Conservation (phyloP, 495 filamentous ascomycete genomes). For the Xylaria castorea region DNA sequence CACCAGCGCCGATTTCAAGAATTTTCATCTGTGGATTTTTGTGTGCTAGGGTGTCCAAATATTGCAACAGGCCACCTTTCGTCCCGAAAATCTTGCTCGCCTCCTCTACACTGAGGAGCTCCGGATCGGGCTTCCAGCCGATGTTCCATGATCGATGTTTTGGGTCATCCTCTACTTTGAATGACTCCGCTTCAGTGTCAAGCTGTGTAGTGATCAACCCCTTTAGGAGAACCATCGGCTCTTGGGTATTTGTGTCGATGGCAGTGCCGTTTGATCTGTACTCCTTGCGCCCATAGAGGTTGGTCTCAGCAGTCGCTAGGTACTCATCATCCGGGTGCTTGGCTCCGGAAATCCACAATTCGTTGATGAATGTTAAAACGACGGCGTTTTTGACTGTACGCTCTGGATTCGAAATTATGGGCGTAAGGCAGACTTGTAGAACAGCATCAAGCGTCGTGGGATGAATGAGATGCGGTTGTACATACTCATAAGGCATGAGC, state of each 20-base stretch:
- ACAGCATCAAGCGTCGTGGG: conserved; percentile 27
- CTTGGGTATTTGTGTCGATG: background rate
- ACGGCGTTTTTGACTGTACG: background rate
- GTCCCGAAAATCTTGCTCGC: background rate
- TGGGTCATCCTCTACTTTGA: background rate
- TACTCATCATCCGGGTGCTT: background rate
- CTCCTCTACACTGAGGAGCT: background rate
- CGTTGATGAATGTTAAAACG: background rate
- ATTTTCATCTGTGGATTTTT: background rate
- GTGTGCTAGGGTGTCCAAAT: background rate
- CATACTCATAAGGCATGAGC: conserved; percentile 43
- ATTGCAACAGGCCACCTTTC: background rate
- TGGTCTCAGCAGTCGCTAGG: background rate
- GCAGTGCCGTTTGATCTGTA: background rate
- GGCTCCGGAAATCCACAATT: background rate
- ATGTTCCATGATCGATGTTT: conserved; percentile 6
- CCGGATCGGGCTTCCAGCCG: background rate
- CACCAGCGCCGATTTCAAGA: background rate
- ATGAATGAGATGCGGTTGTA: conserved; percentile 43
- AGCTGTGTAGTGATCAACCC: background rate
- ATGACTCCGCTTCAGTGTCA: background rate
- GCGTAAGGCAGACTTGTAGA: background rate
- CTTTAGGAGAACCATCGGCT: background rate
- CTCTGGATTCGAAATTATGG: background rate
- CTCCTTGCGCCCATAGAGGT: background rate